Conservation (phyloP, 441 rosid genomes). For the Pelargonium cotyledonis region DNA sequence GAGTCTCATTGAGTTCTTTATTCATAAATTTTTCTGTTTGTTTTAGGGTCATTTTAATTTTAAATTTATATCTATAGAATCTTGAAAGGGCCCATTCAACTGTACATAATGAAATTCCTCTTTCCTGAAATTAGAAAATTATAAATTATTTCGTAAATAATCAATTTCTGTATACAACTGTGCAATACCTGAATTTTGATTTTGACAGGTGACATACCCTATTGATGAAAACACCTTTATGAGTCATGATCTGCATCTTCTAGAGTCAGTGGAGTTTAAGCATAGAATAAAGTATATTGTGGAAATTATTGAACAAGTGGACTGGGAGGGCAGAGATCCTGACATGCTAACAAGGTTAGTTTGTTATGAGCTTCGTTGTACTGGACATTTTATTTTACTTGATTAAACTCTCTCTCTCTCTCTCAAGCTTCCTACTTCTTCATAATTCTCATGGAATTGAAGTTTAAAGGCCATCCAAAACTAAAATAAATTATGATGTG, state of each 20-base stretch:
- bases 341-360: conserved; percentile 86
- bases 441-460: neutral
- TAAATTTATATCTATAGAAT: neutral
- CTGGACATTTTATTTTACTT: conserved; percentile 10
- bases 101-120: neutral
- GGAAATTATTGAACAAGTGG: conserved; percentile 75
- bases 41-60: neutral
- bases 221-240: conserved; percentile 55
- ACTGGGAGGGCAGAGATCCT: conserved; percentile 82
- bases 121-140: neutral
- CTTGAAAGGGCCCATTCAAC: neutral
- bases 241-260: conserved; percentile 78
- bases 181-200: conserved; percentile 7
- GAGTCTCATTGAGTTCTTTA: conserved; percentile 18
- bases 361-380: conserved; percentile 16
- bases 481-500: neutral
- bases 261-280: conserved; percentile 83
- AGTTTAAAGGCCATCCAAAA: neutral
- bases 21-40: neutral
- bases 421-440: neutral
- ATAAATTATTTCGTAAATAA: neutral
- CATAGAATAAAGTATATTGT: conserved; percentile 68
- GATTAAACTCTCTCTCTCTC: neutral
- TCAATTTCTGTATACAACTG: neutral
- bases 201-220: conserved; percentile 56